Evolutionary conservation across 139 green algal species (phyloP), one percentile per base, ranked within the genome.

Genomic region (Nannochloris sp.): DNA sequence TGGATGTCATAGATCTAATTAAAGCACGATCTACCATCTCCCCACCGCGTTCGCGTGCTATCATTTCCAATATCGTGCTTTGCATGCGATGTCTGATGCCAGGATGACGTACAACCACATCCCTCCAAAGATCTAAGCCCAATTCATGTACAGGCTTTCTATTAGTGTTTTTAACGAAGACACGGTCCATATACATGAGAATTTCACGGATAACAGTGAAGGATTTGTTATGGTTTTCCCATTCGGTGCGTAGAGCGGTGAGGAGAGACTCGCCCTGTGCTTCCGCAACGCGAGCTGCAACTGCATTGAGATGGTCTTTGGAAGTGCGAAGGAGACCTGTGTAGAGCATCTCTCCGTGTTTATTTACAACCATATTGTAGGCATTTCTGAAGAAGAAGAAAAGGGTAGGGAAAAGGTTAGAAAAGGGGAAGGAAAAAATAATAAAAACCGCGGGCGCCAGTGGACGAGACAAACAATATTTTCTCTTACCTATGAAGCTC

Each of bases 111-210:
- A 97, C 83, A 34, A 99, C 85, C 27, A 85, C 56, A 31, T 96
- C 83, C 1, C 85, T 78, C 93, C 94, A 98, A 56, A 97, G 81
- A 63, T 95, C 79, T 56, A 97, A 71, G 0, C 93, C 92, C 64
- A 98, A 78, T 61, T 94, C 73, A 65, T 92, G 91, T 61, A 99
- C 92, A 0, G 84, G 85, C 53, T 47, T 65, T 36, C 24, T 36
- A 24, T 46, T 24, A 14, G 34, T n/a, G 32, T 92, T 73, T 77
- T 96, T 91, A 31, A 98, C 87, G 67, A 92, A 97, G 2, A 94
- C 96, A n/a, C 92, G 79, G 74, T 99, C 93, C 92, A 99, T 97
- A 81, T 99, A 98, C 94, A 98, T 98, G 33, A 99, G 83, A 55
- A 99, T 97, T 82, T 98, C 95, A 1, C 91, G 72, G 53, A 98